A percentile compares a stretch with the other conserved stretches of the same genome.
These are phyloP conservation scores for Fusarium hostae DNA, from an alignment of 2,329 filamentous ascomycete species.

Conservation along the genomic window DNA sequence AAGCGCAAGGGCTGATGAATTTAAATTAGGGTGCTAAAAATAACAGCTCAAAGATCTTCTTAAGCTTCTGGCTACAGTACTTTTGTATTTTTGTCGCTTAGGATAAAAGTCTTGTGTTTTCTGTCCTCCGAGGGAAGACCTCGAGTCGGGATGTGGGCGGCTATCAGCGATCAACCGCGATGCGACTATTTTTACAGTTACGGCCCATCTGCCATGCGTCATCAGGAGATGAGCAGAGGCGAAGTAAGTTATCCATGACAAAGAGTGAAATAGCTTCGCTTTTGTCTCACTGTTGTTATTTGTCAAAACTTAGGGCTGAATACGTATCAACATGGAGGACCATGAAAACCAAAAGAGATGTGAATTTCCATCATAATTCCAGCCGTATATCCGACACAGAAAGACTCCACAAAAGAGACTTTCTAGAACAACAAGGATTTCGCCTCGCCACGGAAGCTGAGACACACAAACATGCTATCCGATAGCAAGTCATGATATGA, in stretches of 20 bases:
- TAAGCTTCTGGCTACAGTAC: too few relatives aligned
- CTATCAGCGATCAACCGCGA: background rate
- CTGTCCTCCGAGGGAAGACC: background rate
- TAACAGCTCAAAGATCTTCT: background rate
- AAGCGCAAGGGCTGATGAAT: background rate
- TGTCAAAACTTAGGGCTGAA: background rate
- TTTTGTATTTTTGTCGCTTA: background rate
- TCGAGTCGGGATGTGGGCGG: background rate
- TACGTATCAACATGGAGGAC: accelerated
- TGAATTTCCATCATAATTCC: background rate
- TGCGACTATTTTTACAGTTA: background rate
- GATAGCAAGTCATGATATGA: too few relatives aligned
- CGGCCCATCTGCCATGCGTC: background rate
- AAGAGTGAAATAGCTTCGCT: accelerated
- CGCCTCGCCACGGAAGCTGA: background rate
- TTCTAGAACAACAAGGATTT: background rate
- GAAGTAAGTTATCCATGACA: background rate
- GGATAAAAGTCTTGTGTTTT: background rate
- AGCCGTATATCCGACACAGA: background rate
- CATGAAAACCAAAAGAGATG: accelerated
- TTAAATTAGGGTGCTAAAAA: accelerated
- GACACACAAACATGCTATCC: background rate
- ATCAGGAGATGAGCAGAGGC: background rate
- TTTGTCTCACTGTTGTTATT: background rate
- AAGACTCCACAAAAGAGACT: background rate